Evolutionary conservation across 2,329 filamentous ascomycete species (phyloP), one percentile per base, ranked within the genome.

Genomic region (Cytospora chrysosperma): DNA sequence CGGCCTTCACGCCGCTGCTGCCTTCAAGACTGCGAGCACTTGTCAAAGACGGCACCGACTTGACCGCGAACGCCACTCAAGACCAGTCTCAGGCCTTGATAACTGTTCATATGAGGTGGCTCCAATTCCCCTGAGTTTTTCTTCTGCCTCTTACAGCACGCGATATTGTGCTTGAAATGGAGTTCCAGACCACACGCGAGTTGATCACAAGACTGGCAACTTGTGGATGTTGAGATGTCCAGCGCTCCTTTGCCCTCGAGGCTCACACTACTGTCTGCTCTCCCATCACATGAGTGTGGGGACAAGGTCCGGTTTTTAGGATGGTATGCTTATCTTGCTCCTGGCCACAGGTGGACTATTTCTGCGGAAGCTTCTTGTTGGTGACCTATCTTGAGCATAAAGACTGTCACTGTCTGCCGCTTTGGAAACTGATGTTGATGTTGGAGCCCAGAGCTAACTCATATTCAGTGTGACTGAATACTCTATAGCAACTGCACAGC

Each of bases 231-330:
- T 61, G 62, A 64, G 59, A 85, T 85, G 83, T 83, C 81, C 24
- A 76, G 76, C 66, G 85, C 83, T 10, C 90, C 91, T 30, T 77
- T 85, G 34, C 84, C 92, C 8, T 88, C 88, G 26, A 80, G 77
- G 64, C 79, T 88, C 49, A 86, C 88, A 65, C 86, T 92, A 65
- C 80, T 94, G 61, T 85, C 84, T 17, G 79, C 84, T 62, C 77
- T 93, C 17, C 78, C 82, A 4, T 72, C 72, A 57, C 78, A 79
- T 56, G 72, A 78, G n/a, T 68, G 78, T 17, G 85, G 85, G 49
- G 85, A 87, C n/a, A 98, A 98, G 78, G 89, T 97, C 65, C 88
- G 94, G 66, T 96, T 98, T 75, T 77, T 98, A 57, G 93, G 92
- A 75, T 97, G 93, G 94, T 97, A 82, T 78, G 87, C 77, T 56